A percentile compares a stretch with the other conserved stretches of the same genome.
Evolutionary conservation across 495 filamentous ascomycete genomes (phyloP).

Genomic region (Penicillium fimorum): DNA sequence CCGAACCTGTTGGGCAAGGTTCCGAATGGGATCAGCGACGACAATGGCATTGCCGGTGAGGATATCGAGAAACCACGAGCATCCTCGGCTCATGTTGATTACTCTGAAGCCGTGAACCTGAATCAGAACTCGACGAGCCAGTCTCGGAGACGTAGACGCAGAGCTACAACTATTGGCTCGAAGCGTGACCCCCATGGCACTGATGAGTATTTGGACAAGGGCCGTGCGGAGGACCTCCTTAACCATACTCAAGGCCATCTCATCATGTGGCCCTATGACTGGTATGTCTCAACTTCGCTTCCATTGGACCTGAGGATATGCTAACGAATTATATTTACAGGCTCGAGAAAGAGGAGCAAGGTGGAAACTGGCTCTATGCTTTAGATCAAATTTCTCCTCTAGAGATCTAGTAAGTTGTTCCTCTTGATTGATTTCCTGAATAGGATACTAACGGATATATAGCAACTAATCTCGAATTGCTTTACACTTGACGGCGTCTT

Average conservation of each 20-base stretch:
- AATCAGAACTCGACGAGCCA: slow-evolving; percentile 45
- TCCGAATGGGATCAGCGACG: slow-evolving; percentile 25
- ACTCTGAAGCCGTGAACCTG: slow-evolving; percentile 50
- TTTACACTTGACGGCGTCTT: slow-evolving; percentile 23
- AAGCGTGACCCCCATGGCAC: slow-evolving; percentile 66
- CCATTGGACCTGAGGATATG: not conserved
- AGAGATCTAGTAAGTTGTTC: slow-evolving; percentile 84
- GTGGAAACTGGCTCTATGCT: slow-evolving; percentile 95
- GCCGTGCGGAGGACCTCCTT: slow-evolving; percentile 77
- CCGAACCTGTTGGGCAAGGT: slow-evolving; percentile 17
- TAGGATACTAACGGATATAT: slow-evolving; percentile 13
- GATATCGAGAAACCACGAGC: slow-evolving; percentile 37
- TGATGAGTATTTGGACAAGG: slow-evolving; percentile 70
- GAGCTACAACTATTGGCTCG: slow-evolving; percentile 74
- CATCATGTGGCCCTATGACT: slow-evolving; percentile 92
- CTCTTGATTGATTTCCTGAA: not conserved
- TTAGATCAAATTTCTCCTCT: slow-evolving; percentile 93
- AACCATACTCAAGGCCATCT: slow-evolving; percentile 82
- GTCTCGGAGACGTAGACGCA: slow-evolving; percentile 56
- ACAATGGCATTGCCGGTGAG: slow-evolving; percentile 25
- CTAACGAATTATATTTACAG: slow-evolving; percentile 26
- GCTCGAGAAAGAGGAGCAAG: slow-evolving; percentile 83
- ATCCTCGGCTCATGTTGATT: slow-evolving; percentile 39
- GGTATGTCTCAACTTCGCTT: slow-evolving; percentile 46
- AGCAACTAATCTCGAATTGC: slow-evolving; percentile 28